These are phyloP conservation scores for Umbelopsis sp. DNA, from an alignment of 371 early-diverging fungal genomes.

Conservation along the genomic window DNA sequence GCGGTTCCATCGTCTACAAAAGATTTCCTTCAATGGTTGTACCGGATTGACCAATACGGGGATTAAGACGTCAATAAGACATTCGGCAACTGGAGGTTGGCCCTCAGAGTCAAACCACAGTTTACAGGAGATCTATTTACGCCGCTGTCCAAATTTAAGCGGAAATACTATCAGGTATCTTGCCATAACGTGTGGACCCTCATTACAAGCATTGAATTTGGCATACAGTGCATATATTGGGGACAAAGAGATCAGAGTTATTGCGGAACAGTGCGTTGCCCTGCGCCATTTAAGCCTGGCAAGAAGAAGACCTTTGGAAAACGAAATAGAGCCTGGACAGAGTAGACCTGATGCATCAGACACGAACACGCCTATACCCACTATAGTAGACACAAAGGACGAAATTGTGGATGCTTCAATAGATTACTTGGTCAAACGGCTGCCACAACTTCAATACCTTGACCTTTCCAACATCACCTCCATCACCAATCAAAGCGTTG, in stretches of 20 bases:
- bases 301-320: neutral
- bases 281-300: constrained; percentile 4
- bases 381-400: neutral
- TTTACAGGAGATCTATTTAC: neutral
- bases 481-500: neutral
- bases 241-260: neutral
- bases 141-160: neutral
- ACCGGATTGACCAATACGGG: constrained; percentile 4
- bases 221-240: neutral
- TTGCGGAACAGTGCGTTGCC: neutral
- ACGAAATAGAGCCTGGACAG: neutral
- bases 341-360: neutral
- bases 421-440: neutral
- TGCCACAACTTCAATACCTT: neutral
- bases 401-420: neutral
- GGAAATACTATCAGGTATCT: neutral
- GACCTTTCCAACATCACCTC: neutral
- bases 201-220: neutral
- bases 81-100: neutral
- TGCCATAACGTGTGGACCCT: neutral
- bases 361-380: no score
- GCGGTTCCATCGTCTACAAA: neutral
- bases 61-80: neutral
- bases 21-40: neutral
- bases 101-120: neutral